Percentiles rank a stretch among this genome's conserved stretches.
phyloP scores from a whole-genome alignment of 805 yeast genomes.

The Saccharomycopsis fodiens region DNA sequence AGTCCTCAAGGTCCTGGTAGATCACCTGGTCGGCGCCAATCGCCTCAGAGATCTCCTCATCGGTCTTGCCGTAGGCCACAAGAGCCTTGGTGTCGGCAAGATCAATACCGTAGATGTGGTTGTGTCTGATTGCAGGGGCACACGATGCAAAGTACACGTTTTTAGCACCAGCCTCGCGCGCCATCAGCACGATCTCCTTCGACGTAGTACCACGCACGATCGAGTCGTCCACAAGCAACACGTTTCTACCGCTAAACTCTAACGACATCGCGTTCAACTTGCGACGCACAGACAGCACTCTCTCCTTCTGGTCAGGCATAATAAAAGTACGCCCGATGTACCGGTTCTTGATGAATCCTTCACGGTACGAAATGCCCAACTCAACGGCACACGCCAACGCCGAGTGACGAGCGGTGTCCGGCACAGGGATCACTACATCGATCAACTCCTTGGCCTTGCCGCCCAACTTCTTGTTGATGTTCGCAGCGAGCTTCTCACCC shows the following conservation, averaged over 20 bases:
- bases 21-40: slow-evolving; percentile 90
- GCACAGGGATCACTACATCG: slow-evolving; percentile 96
- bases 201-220: slow-evolving; percentile 98
- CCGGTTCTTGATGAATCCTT: slow-evolving; percentile 94
- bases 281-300: slow-evolving; percentile 88
- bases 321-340: slow-evolving; percentile 97
- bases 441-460: slow-evolving; percentile 47
- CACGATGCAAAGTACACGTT: slow-evolving; percentile 95
- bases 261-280: slow-evolving; percentile 94
- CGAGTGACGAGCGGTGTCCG: slow-evolving; percentile 95
- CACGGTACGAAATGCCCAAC: slow-evolving; percentile 79
- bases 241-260: slow-evolving; percentile 80
- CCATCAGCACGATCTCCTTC: slow-evolving; percentile 93
- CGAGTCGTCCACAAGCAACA: slow-evolving; percentile 90
- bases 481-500: slow-evolving; percentile 85
- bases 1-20: slow-evolving; percentile 79
- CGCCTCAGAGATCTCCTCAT: slow-evolving; percentile 63
- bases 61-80: slow-evolving; percentile 77
- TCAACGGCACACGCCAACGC: slow-evolving; percentile 87
- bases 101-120: slow-evolving; percentile 96
- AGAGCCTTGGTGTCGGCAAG: slow-evolving; percentile 91
- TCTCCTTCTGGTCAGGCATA: slow-evolving; percentile 95
- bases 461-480: slow-evolving; percentile 41
- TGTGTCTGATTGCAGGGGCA: slow-evolving; percentile 95
- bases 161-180: slow-evolving; percentile 96